A percentile compares a stretch with the other conserved stretches of the same genome.
Evolutionary conservation across 1,284 basidiomycete genomes (phyloP).

Genomic region (Ganoderma boninense): DNA sequence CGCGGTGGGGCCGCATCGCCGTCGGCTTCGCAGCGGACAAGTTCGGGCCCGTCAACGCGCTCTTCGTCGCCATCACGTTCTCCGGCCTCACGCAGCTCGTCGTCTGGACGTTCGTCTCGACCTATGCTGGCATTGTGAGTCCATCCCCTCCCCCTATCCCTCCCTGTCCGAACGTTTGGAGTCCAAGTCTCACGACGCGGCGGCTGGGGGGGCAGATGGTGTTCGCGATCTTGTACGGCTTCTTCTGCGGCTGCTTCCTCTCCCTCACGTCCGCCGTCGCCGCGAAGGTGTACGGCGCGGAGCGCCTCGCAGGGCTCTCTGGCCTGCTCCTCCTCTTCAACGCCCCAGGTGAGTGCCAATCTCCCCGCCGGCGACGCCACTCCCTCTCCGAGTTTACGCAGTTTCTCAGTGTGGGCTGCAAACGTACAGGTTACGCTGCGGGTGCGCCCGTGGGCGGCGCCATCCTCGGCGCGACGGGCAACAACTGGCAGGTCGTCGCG

Average conservation of each 20-base stretch:
- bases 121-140: constrained; percentile 32
- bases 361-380: too few species aligned
- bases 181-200: neutral
- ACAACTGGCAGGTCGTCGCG: constrained; percentile 36
- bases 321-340: constrained; percentile 39
- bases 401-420: neutral
- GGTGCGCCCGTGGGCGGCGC: constrained; percentile 39
- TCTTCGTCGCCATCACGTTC: constrained; percentile 29
- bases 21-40: constrained; percentile 33
- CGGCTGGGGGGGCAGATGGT: constrained; percentile 26
- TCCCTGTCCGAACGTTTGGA: neutral
- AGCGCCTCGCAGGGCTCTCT: constrained; percentile 37
- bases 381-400: neutral
- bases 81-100: constrained; percentile 32
- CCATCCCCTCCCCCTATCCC: neutral
- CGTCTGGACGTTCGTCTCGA: constrained; percentile 33
- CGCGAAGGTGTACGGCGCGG: constrained; percentile 35
- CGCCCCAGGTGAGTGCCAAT: constrained; percentile 33
- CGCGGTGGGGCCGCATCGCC: constrained; percentile 28
- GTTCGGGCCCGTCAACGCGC: constrained; percentile 32
- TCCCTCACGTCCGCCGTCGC: constrained; percentile 38
- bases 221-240: constrained; percentile 38
- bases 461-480: constrained; percentile 33
- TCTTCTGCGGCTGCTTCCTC: constrained; percentile 38
- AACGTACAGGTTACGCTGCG: constrained; percentile 32